These are phyloP conservation scores for Colletotrichum simmondsii DNA, from an alignment of 2,329 filamentous ascomycete species.

Conservation along the genomic window DNA sequence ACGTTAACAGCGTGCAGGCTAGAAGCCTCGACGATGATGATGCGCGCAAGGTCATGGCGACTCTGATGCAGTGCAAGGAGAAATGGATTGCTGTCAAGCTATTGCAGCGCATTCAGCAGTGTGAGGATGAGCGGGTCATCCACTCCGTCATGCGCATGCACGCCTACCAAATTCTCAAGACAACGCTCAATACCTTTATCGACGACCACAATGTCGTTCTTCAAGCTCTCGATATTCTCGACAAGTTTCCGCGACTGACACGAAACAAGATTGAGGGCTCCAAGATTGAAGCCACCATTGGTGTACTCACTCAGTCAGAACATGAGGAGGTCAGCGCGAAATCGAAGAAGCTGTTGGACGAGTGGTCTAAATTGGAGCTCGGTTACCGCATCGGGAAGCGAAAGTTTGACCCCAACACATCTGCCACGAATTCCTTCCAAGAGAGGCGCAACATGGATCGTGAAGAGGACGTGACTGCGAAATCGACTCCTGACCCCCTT, in stretches of 20 bases:
- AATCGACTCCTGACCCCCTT: constrained; percentile 53
- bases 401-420: constrained; percentile 79
- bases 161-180: constrained; percentile 94
- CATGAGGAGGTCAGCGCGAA: constrained; percentile 81
- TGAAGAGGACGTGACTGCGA: constrained; percentile 49
- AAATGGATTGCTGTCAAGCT: constrained; percentile 99
- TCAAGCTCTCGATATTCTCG: constrained; percentile 89
- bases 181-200: constrained; percentile 83
- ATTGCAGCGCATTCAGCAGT: constrained; percentile 86
- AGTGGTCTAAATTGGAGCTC: constrained; percentile 90
- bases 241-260: constrained; percentile 88
- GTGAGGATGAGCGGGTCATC: constrained; percentile 86
- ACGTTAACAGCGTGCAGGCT: constrained; percentile 88
- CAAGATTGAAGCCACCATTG: constrained; percentile 87
- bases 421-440: constrained; percentile 64
- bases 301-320: constrained; percentile 73
- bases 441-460: constrained; percentile 67
- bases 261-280: constrained; percentile 98
- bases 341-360: constrained; percentile 77
- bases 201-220: constrained; percentile 91
- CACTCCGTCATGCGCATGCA: constrained; percentile 95
- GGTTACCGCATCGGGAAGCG: constrained; percentile 94
- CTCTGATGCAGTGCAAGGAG: constrained; percentile 97
- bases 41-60: constrained; percentile 94
- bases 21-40: constrained; percentile 83